phyloP scores from a whole-genome alignment of 768 basidiomycete species.

The Gloeopeniophorella convolvens region DNA sequence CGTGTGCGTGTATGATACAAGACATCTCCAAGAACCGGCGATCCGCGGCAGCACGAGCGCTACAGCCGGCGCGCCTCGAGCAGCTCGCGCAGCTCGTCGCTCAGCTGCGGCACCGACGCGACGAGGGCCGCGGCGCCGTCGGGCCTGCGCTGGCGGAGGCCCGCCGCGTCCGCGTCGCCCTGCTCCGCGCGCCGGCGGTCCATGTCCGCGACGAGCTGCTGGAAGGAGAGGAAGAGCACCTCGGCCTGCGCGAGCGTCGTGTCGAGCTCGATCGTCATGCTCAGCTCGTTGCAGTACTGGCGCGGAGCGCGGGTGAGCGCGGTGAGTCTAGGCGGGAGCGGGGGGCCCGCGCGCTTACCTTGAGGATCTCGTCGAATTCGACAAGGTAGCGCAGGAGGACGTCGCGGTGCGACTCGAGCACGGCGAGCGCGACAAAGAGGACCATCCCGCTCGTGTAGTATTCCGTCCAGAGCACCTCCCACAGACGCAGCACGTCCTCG shows the following conservation, averaged over 20 bases:
- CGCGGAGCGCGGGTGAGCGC: not conserved
- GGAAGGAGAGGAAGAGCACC: constrained; percentile 90
- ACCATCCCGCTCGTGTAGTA: constrained; percentile 84
- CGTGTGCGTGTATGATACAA: not conserved
- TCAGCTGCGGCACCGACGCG: not conserved
- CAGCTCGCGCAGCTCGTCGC: constrained; percentile 17
- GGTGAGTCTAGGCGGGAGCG: not conserved
- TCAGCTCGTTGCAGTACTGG: constrained; percentile 89
- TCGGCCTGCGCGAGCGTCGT: constrained; percentile 94
- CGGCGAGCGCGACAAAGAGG: constrained; percentile 90
- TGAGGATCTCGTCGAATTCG: constrained; percentile 84
- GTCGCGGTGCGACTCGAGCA: constrained; percentile 92
- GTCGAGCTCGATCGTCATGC: constrained; percentile 96
- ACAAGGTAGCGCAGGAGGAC: constrained; percentile 93
- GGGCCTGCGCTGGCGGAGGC: constrained; percentile 32
- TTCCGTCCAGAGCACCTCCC: constrained; percentile 94
- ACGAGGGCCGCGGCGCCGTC: too few relatives aligned
- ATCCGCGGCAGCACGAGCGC: too few relatives aligned
- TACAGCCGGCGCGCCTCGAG: constrained; percentile 9
- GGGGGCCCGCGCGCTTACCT: constrained; percentile 40
- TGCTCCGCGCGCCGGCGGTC: constrained; percentile 72
- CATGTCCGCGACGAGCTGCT: constrained; percentile 81
- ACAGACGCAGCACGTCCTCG: constrained; percentile 79
- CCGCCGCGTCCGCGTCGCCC: constrained; percentile 21
- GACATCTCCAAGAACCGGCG: not conserved